Percentiles rank a stretch among this genome's conserved stretches.
Evolutionary conservation across 192 early-diverging fungal genomes (phyloP).

Genomic region (Backusella morwellensis): DNA sequence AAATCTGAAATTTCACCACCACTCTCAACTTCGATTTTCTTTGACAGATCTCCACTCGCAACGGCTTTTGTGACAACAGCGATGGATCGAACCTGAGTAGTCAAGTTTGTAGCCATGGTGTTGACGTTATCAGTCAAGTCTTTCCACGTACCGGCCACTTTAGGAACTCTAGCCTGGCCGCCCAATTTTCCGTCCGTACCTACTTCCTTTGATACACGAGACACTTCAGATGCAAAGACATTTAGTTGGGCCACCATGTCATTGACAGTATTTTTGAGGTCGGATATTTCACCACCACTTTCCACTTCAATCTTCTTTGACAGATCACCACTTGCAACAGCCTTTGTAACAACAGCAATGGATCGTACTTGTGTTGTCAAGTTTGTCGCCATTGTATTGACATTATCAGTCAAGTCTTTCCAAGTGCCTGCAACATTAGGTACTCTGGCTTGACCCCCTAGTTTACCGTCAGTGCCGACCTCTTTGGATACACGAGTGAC

Average conservation of each 20-base stretch:
- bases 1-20: conserved; percentile 68
- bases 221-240: conserved; percentile 61
- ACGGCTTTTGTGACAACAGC: conserved; percentile 59
- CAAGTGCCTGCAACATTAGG: neutral
- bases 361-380: conserved; percentile 50
- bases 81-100: conserved; percentile 66
- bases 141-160: conserved; percentile 74
- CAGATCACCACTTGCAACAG: conserved; percentile 49
- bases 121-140: conserved; percentile 73
- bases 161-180: conserved; percentile 67
- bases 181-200: conserved; percentile 76
- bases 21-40: conserved; percentile 59
- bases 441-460: neutral
- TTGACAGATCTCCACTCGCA: conserved; percentile 53
- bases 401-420: conserved; percentile 36
- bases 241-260: conserved; percentile 54
- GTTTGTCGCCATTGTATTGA: conserved; percentile 58
- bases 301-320: conserved; percentile 47
- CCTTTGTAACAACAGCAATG: conserved; percentile 49
- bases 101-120: conserved; percentile 58
- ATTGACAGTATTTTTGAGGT: conserved; percentile 60
- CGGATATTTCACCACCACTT: conserved; percentile 49
- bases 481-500: too few species aligned
- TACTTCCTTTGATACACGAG: conserved; percentile 61
- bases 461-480: neutral